Conservation (phyloP, 306 rosid species). For the Lagenaria siceraria region DNA sequence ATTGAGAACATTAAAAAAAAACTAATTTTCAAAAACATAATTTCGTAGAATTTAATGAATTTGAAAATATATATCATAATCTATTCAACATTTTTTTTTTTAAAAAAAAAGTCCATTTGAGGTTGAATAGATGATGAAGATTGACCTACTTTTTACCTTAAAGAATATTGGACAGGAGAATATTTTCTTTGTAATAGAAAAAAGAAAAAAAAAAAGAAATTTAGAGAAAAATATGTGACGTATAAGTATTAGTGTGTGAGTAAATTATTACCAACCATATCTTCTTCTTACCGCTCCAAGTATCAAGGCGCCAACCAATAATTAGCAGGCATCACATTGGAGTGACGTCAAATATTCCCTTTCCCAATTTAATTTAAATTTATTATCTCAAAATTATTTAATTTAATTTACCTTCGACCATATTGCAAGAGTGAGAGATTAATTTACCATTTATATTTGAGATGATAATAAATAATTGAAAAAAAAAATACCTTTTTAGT, state of each 20-base stretch:
- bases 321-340: not conserved
- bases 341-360: constrained; percentile 2
- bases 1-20: too few relatives aligned
- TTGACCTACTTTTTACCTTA: not conserved
- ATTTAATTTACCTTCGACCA: too few relatives aligned
- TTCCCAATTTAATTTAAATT: not conserved
- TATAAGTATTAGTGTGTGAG: not conserved
- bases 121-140: too few relatives aligned
- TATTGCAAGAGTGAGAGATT: too few relatives aligned
- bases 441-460: too few relatives aligned
- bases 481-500: too few relatives aligned
- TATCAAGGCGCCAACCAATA: not conserved
- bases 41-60: too few relatives aligned
- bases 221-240: not conserved
- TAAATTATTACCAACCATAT: not conserved
- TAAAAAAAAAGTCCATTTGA: too few relatives aligned
- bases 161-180: not conserved
- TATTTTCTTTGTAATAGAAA: not conserved
- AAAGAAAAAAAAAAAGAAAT: not conserved
- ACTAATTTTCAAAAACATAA: too few relatives aligned
- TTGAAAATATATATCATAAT: too few relatives aligned
- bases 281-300: not conserved
- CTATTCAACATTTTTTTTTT: too few relatives aligned
- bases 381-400: not conserved
- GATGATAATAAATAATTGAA: too few relatives aligned